Evolutionary conservation across 148 eudicot species (phyloP).

Genomic region (Spergularia marina): DNA sequence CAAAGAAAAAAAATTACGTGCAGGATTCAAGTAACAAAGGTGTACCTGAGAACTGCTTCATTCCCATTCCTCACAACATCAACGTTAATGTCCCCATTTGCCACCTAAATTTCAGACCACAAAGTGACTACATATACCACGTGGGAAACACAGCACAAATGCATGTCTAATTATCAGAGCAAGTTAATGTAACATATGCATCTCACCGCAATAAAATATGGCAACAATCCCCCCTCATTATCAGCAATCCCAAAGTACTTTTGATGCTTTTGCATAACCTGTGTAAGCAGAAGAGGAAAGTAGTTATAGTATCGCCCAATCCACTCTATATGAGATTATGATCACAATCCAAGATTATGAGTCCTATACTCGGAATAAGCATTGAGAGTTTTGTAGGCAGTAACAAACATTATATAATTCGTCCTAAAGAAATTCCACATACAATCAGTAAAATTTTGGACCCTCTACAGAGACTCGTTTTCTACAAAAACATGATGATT

Average conservation of each 20-base stretch:
- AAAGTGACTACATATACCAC: neutral
- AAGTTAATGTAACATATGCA: conserved; percentile 8
- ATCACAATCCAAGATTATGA: neutral
- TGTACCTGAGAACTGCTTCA: conserved; percentile 96
- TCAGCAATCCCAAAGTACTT: conserved; percentile 88
- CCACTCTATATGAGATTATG: neutral
- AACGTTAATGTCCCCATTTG: conserved; percentile 86
- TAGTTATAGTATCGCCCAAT: neutral
- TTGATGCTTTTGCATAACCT: conserved; percentile 99
- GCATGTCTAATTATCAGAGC: neutral
- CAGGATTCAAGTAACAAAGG: neutral
- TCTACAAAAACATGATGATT: too few relatives aligned
- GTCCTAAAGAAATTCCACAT: too few relatives aligned
- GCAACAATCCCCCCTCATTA: conserved; percentile 58
- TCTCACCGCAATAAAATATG: conserved; percentile 87
- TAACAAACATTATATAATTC: too few relatives aligned
- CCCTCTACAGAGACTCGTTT: too few relatives aligned
- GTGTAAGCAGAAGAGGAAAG: conserved; percentile 22
- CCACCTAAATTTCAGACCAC: conserved; percentile 54
- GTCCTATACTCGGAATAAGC: too few relatives aligned
- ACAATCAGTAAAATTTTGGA: too few relatives aligned
- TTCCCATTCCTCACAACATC: conserved; percentile 83
- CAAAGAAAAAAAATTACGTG: neutral
- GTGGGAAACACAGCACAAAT: neutral
- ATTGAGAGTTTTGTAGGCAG: too few relatives aligned